phyloP scores from a whole-genome alignment of 148 eudicot species.

The Pouteria glomerata region DNA sequence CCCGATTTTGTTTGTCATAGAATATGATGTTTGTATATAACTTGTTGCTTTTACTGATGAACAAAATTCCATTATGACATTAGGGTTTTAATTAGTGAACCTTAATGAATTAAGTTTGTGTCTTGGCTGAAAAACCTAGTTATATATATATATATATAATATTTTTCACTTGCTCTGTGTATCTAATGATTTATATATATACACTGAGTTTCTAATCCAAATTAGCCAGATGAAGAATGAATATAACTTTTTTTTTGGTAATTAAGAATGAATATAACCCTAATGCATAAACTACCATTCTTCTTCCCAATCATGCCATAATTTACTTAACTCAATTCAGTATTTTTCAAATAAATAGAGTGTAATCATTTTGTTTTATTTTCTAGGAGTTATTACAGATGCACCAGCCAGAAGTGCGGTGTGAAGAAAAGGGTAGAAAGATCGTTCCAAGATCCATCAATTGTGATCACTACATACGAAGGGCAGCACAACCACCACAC shows the following conservation, averaged over 20 bases:
- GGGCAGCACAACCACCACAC: slow-evolving; percentile 34
- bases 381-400: slow-evolving; percentile 34
- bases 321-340: too few species aligned
- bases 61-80: too few species aligned
- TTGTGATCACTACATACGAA: slow-evolving; percentile 31
- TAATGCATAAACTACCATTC: too few species aligned
- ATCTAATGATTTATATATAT: too few species aligned
- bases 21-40: background rate
- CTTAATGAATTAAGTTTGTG: background rate
- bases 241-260: too few species aligned
- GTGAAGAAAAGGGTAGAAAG: slow-evolving; percentile 36
- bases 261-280: too few species aligned
- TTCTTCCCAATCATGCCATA: too few species aligned
- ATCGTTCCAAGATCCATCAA: slow-evolving; percentile 26
- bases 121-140: background rate
- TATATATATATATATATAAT: background rate
- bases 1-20: too few species aligned
- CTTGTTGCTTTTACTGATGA: too few species aligned
- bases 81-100: too few species aligned
- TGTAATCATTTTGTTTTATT: background rate
- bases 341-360: too few species aligned
- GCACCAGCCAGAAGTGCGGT: slow-evolving; percentile 29
- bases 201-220: background rate
- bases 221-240: background rate
- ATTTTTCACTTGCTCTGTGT: too few species aligned